phyloP scores from a whole-genome alignment of 2,329 filamentous ascomycete genomes.

The Ceratocystis smalleyi region DNA sequence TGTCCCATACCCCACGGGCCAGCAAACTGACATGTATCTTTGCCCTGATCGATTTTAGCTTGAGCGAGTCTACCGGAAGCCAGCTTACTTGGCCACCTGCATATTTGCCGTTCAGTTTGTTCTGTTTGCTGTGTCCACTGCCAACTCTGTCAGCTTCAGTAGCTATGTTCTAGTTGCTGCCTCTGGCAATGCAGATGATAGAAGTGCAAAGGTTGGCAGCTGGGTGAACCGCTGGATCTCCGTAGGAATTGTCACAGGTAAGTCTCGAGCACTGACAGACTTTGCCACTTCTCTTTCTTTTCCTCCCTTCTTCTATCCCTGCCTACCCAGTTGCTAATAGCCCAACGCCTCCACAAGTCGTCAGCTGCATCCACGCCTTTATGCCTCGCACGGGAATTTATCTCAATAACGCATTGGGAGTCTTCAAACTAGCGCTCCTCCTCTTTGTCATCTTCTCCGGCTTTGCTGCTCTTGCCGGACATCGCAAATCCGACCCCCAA shows the following conservation, averaged over 20 bases:
- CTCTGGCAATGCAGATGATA: conserved; percentile 30
- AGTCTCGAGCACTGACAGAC: neutral
- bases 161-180: conserved; percentile 40
- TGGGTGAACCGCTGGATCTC: conserved; percentile 44
- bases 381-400: conserved; percentile 43
- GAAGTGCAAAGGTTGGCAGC: conserved; percentile 32
- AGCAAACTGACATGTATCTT: neutral
- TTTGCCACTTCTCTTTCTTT: neutral
- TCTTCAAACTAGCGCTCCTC: conserved; percentile 45
- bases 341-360: conserved; percentile 1
- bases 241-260: conserved; percentile 33
- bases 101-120: conserved; percentile 47
- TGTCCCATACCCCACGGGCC: neutral
- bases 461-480: conserved; percentile 40
- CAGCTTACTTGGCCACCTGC: conserved; percentile 43
- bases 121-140: conserved; percentile 44
- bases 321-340: neutral
- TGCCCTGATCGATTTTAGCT: conserved; percentile 23
- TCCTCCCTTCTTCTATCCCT: neutral
- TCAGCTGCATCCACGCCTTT: conserved; percentile 31
- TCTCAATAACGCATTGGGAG: conserved; percentile 41
- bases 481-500: conserved; percentile 32
- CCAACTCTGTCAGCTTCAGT: conserved; percentile 43
- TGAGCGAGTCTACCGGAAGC: conserved; percentile 37
- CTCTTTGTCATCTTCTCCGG: conserved; percentile 47